Evolutionary conservation across 352 stramenopile species (phyloP), one percentile per base, ranked within the genome.

Genomic region (Phytophthora rubi): DNA sequence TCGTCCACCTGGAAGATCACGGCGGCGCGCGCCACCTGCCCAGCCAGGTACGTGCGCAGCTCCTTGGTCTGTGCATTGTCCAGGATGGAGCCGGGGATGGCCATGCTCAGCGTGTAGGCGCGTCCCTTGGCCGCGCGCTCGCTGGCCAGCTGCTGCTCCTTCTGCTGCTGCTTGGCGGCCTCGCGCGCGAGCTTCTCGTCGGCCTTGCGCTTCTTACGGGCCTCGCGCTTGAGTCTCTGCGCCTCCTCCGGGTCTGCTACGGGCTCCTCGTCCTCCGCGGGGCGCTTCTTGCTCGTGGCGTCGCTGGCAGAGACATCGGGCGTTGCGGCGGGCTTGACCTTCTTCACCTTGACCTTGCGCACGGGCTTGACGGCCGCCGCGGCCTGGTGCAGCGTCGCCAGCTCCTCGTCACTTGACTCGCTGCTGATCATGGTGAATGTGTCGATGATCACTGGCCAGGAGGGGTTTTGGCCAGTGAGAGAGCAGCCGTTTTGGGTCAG

Each of bases 1-100:
- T 99, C 98, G 75, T 99, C 98, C 7, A 99, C 93, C 70, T 99
- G 90, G 83, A 98, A 99, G 68, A 99, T 98, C 23, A 96, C 94
- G 1, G 95, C 96, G 0, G 98, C 97, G 33, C 98, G 94, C 44
- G 97, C 97, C 59, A 99, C 98, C 78, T 99, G 95, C 26, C 97
- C 97, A 0, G 89, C 97, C 48, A 99, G 71, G 59, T 99, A 97
- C 33, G 98, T 99, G 77, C 97, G 96, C 15, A 99, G 87, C 77
- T 99, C 97, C 68, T 93, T 95, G 42, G 94, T 99, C 81, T 99
- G 97, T 37, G 96, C 97, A 75, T 99, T 99, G 67, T 98, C 96
- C 12, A 99, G 78, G 33, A 99, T 96, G 45, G 92, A 98, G 37
- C 97, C 97, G 0, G 98, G 97, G 56, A 99, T 84, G 10, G 98